Base-by-base conservation (phyloP, 192 early-diverging fungal species). In the Coemansia reversa region DNA sequence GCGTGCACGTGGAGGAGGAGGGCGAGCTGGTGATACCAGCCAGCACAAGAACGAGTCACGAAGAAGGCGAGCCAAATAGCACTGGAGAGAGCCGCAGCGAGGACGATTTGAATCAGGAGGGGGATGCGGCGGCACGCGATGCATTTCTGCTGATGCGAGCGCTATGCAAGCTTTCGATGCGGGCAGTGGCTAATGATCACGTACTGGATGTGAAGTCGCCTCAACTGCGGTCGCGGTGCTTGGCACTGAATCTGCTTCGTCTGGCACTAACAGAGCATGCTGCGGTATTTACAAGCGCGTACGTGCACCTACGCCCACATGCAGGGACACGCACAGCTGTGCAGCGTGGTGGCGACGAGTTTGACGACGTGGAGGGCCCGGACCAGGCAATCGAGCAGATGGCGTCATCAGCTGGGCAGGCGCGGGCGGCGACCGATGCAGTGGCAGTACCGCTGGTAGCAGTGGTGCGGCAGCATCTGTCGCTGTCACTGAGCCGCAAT, bases 161-260 rank as follows among this genome's bases (percentile, higher is more conserved):
- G 7, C 79, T 97, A 33, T 94, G 92, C 79, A 93, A 92, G 62
- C 76, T 95, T 52, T 92, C 88, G 30, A 95, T 93, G 90, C 94
- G 94, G 58, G 79, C 86, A 23, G 87, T 90, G 50, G 77, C 88
- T 11, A 85, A 81, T 22, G 85, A 84, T 70, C 83, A 87, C 24
- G 81, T 81, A 7, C 86, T 77, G 7, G 95, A 95, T 66, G 81
- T 92, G 45, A 86, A 85, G 63, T 91, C 93, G 5, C 89, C 89
- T 47, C 81, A 89, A 2, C 90, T 95, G 86, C 80, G 93, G 12
- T 91, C 93, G 39, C 93, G 94, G 48, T 79, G 94, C 18, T 71
- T 96, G 25, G 90, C 95, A 11, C 77, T 97, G 28, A 89, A 90
- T 51, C 75, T 97, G 45, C 84, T 97, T 19, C 77, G 90, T 16